These are phyloP conservation scores for Rhizoclosmatium globosum DNA, from an alignment of 192 early-diverging fungal genomes.

Conservation along the genomic window DNA sequence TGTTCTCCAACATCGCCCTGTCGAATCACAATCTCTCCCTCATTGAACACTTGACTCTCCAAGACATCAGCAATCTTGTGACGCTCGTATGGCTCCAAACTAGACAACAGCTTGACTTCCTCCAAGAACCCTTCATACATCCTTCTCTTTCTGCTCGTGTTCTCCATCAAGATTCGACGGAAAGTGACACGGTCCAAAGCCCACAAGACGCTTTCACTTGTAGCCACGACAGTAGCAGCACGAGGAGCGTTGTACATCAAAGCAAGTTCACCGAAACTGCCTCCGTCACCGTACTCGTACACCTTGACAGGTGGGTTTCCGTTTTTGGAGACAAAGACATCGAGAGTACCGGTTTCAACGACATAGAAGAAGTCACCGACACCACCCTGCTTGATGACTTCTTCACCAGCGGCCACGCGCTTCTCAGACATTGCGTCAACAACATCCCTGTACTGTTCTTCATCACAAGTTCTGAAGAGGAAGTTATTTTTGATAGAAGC, in stretches of 20 bases:
- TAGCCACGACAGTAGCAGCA: constrained; percentile 93
- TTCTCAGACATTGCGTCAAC: constrained; percentile 98
- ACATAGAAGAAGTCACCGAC: constrained; percentile 99
- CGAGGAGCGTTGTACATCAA: constrained; percentile 99
- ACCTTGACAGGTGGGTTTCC: constrained; percentile 78
- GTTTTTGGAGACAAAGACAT: constrained; percentile 86
- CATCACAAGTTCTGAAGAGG: constrained; percentile 93
- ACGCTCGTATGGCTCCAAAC: constrained; percentile 95
- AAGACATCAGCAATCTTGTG: constrained; percentile 99
- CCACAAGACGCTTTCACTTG: constrained; percentile 88
- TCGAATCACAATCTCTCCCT: constrained; percentile 83
- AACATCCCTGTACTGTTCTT: constrained; percentile 95
- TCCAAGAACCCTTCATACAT: constrained; percentile 99
- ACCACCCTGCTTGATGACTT: constrained; percentile 93
- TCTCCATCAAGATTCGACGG: constrained; percentile 97
- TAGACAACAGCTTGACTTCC: constrained; percentile 88
- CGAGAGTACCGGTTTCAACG: constrained; percentile 92
- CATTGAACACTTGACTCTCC: constrained; percentile 87
- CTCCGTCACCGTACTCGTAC: constrained; percentile 81
- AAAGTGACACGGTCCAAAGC: constrained; percentile 98
- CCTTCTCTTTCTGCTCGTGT: constrained; percentile 92
- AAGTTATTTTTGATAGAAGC: constrained; percentile 90
- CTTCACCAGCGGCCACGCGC: constrained; percentile 72
- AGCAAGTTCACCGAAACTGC: constrained; percentile 97
- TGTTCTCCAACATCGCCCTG: constrained; percentile 95